A percentile compares a stretch with the other conserved stretches of the same genome.
phyloP scores from a whole-genome alignment of 2,329 filamentous ascomycete species.

The Lecanicillium sp. region DNA sequence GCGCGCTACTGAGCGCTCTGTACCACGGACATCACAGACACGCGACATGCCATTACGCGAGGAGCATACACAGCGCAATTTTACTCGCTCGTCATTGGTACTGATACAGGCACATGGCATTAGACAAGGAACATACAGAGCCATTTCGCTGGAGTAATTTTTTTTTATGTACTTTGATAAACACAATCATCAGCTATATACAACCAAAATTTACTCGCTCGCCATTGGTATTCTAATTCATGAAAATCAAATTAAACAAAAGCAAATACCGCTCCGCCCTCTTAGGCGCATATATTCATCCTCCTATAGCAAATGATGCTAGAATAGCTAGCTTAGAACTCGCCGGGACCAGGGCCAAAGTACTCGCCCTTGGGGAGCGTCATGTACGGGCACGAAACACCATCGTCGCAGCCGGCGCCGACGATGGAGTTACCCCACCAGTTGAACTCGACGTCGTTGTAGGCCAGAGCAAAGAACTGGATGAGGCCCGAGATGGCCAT shows the following conservation, averaged over 20 bases:
- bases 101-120: no score
- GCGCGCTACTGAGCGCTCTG: no score
- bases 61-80: no score
- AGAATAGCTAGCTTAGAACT: constrained; percentile 2
- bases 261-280: background rate
- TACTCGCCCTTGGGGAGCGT: constrained; percentile 20
- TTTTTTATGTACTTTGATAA: no score
- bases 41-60: no score
- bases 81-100: no score
- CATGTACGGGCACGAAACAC: constrained; percentile 20
- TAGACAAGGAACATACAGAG: no score
- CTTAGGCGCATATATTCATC: background rate
- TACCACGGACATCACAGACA: no score
- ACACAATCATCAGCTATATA: no score
- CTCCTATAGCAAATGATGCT: no score
- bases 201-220: background rate
- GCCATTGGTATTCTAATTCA: constrained; percentile 1
- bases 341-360: constrained; percentile 21
- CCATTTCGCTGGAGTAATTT: no score
- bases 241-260: background rate
- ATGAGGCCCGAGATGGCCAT: constrained; percentile 36
- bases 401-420: constrained; percentile 33
- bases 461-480: constrained; percentile 38
- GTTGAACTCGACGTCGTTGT: constrained; percentile 30
- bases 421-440: constrained; percentile 36